Percentiles rank a stretch among this genome's conserved stretches.
phyloP scores from a whole-genome alignment of 2,329 filamentous ascomycete genomes.

The Pseudogymnoascus sp. region DNA sequence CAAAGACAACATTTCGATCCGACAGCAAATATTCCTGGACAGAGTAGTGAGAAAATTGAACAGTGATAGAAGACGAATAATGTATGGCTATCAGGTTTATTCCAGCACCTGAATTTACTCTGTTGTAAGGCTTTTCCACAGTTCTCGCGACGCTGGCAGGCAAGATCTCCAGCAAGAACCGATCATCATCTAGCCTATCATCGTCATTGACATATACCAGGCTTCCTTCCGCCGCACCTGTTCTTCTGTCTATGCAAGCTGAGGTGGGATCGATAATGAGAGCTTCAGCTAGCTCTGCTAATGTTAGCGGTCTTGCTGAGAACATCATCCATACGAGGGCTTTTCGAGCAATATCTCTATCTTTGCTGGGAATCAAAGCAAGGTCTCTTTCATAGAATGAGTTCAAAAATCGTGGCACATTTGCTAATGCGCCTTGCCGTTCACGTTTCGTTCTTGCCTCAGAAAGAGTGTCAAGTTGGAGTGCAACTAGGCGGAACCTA shows the following conservation, averaged over 20 bases:
- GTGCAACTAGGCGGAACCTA: slow-evolving; percentile 18
- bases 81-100: too few relatives aligned
- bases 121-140: neutral
- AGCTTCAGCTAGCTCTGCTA: slow-evolving; percentile 26
- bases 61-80: slow-evolving; percentile 11
- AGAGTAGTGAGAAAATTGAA: slow-evolving; percentile 18
- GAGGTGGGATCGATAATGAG: slow-evolving; percentile 24
- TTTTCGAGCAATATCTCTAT: neutral
- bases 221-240: neutral
- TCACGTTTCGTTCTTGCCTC: neutral
- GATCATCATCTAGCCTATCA: neutral
- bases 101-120: too few relatives aligned
- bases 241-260: neutral
- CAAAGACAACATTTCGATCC: slow-evolving; percentile 10
- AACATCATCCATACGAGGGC: slow-evolving; percentile 25
- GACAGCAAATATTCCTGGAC: slow-evolving; percentile 21
- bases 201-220: neutral
- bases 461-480: slow-evolving; percentile 15
- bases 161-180: neutral
- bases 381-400: slow-evolving; percentile 14
- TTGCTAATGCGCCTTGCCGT: neutral
- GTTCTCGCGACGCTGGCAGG: neutral
- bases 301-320: slow-evolving; percentile 16
- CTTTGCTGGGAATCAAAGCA: neutral
- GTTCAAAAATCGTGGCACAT: slow-evolving; percentile 14